phyloP scores from a whole-genome alignment of 768 basidiomycete species.

The Kwoniella pini region DNA sequence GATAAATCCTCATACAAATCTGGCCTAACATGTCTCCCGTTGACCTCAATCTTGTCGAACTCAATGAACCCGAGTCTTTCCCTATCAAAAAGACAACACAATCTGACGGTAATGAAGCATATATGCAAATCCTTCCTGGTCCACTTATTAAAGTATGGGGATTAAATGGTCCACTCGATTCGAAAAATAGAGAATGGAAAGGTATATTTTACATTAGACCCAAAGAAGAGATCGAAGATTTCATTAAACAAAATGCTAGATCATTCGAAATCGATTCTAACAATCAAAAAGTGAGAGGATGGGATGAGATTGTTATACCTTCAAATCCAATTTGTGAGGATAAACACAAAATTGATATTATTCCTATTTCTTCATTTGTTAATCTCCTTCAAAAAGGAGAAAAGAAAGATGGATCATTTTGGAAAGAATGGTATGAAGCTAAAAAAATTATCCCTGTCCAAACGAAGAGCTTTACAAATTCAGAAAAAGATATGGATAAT shows the following conservation, averaged over 20 bases:
- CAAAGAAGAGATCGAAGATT: neutral
- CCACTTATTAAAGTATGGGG: constrained; percentile 3
- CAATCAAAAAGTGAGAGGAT: constrained; percentile 47
- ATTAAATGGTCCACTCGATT: neutral
- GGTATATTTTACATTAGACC: neutral
- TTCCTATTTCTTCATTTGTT: constrained; percentile 52
- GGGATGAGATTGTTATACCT: constrained; percentile 73
- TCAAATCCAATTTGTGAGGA: constrained; percentile 94
- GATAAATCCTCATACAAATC: too few relatives aligned
- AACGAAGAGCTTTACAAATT: too few relatives aligned
- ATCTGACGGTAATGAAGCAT: constrained; percentile 1
- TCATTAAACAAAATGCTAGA: neutral
- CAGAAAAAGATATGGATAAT: constrained; percentile 48
- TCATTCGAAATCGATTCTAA: neutral
- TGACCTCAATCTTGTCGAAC: neutral
- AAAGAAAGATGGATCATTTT: constrained; percentile 57
- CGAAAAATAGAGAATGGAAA: neutral
- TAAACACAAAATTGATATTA: constrained; percentile 69
- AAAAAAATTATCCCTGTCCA: neutral
- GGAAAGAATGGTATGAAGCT: neutral
- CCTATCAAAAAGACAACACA: neutral
- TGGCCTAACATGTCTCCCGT: too few relatives aligned
- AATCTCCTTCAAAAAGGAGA: constrained; percentile 48
- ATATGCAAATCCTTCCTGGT: neutral
- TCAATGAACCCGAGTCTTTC: neutral